A percentile compares a stretch with the other conserved stretches of the same genome.
Conservation (phyloP, 805 yeast genomes). For the Kodamaea kaohsiungensis region DNA sequence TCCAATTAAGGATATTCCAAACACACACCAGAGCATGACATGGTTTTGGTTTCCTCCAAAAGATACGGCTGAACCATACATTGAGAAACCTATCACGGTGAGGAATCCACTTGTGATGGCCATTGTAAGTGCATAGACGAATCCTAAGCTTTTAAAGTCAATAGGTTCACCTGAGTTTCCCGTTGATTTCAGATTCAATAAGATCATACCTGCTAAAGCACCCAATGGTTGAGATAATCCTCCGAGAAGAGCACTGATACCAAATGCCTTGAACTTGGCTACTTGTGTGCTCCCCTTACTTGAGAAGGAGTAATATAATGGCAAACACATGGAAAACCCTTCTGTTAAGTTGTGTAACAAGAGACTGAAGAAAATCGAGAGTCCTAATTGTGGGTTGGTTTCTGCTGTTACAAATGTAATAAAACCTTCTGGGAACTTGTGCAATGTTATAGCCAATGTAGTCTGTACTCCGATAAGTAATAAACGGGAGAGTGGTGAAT, state of each 20-base stretch:
- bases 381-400: conserved; percentile 60
- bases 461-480: conserved; percentile 90
- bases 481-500: conserved; percentile 75
- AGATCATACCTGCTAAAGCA: conserved; percentile 66
- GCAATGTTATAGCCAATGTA: conserved; percentile 80
- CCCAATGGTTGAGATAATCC: conserved; percentile 90
- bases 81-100: conserved; percentile 76
- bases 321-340: conserved; percentile 92
- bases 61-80: conserved; percentile 80
- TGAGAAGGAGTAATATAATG: conserved; percentile 73
- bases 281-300: conserved; percentile 43
- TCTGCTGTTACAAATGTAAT: conserved; percentile 81
- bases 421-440: conserved; percentile 94
- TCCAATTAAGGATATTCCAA: conserved; percentile 61
- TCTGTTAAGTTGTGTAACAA: conserved; percentile 90
- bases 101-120: conserved; percentile 83
- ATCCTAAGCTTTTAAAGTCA: conserved; percentile 33
- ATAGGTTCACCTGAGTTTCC: conserved; percentile 22
- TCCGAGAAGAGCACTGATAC: conserved; percentile 69
- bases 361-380: conserved; percentile 79
- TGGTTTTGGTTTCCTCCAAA: conserved; percentile 71
- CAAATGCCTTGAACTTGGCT: conserved; percentile 56
- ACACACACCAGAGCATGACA: conserved; percentile 59
- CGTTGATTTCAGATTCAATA: conserved; percentile 35
- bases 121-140: conserved; percentile 63